Evolutionary conservation across 257 asterid species (phyloP).

Genomic region (Lycium barbarum): DNA sequence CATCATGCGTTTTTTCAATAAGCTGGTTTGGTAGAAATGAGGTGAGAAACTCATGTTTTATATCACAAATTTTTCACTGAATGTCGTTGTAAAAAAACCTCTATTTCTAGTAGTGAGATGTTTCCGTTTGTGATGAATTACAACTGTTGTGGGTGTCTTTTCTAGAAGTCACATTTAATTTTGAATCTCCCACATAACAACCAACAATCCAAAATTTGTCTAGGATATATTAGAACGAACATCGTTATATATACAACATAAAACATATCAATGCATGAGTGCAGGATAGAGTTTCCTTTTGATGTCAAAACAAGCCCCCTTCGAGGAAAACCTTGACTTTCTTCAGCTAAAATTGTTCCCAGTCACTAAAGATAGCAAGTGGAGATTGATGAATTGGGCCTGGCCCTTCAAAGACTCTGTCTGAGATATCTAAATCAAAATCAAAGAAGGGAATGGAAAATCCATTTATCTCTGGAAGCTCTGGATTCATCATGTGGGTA

Average conservation of each 20-base stretch:
- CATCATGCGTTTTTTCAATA: no score
- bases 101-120: no score
- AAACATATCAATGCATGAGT: not conserved
- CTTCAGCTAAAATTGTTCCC: not conserved
- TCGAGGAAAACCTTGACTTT: not conserved
- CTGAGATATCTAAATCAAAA: not conserved
- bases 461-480: slow-evolving; percentile 3
- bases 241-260: not conserved
- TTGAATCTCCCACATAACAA: no score
- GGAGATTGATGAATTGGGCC: not conserved
- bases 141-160: no score
- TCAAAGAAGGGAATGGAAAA: not conserved
- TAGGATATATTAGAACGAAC: not conserved
- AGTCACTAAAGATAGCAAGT: not conserved
- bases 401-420: not conserved
- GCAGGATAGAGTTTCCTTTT: not conserved
- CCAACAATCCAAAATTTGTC: no score
- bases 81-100: no score
- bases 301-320: not conserved
- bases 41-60: no score
- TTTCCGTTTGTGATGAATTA: no score
- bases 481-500: not conserved
- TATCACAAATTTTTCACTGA: no score
- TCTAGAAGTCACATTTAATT: no score
- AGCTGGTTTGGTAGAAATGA: no score